Base-by-base conservation (phyloP, 306 rosid species). In the Comarum palustre region DNA sequence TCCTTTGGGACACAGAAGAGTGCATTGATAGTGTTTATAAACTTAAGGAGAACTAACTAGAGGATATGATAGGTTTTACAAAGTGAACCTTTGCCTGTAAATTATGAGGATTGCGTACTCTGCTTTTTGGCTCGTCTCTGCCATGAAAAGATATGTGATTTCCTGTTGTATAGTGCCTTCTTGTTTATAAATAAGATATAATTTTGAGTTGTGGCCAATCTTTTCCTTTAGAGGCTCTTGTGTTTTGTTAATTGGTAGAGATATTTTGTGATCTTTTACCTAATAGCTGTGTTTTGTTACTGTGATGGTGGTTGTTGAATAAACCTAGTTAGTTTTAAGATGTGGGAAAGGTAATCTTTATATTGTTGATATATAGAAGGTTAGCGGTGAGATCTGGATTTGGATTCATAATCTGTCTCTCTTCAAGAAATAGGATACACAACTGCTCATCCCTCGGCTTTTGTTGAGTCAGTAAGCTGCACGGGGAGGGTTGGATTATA, bases 1-100 rank as follows among this genome's bases (percentile, higher is more conserved):
- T 94, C 79, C 85, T 94, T 42, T 90, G 99, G 99, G 99, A 91
- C 75, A 82, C 90, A 11, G 99, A 95, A 84, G 99, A 91, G 69
- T 88, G 84, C 82, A 77, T 95, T 55, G 86, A 86, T 75, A 78
- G 76, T 66, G 75, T 95, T 19, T 95, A 91, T 81, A 84, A 84
- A 88, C 97, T 95, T 11, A 86, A 84, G 85, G 96, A 88, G 68
- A 75, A 81, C 68, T 88, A 58, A 80, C 47, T 72, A 74, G 80
- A n/a, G 6, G 70, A 34, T 57, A 71, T 67, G 69, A 60, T 39
- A n/a, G 29, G 36, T 46, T 20, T 64, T 48, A 54, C 52, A 77
- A 73, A 78, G 86, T 55, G 58, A 76, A 36, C 38, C 79, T 68
- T n/a, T 75, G 68, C 50, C 32, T 82, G 85, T 88, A 77, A 58